phyloP scores from a whole-genome alignment of 1,284 basidiomycete species.

The Ganoderma lingzhi region DNA sequence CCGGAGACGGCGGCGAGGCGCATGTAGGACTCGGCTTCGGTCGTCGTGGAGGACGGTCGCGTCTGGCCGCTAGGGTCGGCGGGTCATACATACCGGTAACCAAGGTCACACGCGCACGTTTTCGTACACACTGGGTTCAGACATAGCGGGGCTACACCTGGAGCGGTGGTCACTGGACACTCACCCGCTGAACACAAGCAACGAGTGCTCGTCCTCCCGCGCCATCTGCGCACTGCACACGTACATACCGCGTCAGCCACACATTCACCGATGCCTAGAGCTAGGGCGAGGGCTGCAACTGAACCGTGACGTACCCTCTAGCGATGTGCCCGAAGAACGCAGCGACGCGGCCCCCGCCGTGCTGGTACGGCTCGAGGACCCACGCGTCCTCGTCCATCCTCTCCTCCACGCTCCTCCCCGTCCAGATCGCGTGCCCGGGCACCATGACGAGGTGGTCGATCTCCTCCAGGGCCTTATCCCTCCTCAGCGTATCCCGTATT shows the following conservation, averaged over 20 bases:
- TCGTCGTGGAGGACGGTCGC: slow-evolving; percentile 72
- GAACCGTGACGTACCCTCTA: slow-evolving; percentile 60
- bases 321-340: slow-evolving; percentile 87
- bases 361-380: slow-evolving; percentile 88
- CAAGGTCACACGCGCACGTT: too few relatives aligned
- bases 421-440: slow-evolving; percentile 94
- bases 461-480: slow-evolving; percentile 36
- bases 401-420: slow-evolving; percentile 55
- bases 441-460: slow-evolving; percentile 84
- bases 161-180: background rate
- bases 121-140: too few relatives aligned
- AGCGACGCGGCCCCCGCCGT: slow-evolving; percentile 71
- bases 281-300: too few relatives aligned
- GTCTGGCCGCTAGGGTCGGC: slow-evolving; percentile 80
- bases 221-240: slow-evolving; percentile 77
- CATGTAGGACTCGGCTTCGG: slow-evolving; percentile 91
- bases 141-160: too few relatives aligned
- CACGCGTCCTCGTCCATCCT: slow-evolving; percentile 73
- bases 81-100: too few relatives aligned
- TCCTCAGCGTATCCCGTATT: slow-evolving; percentile 55
- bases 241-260: slow-evolving; percentile 39
- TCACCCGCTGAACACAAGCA: slow-evolving; percentile 92
- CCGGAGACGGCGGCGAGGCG: slow-evolving; percentile 68
- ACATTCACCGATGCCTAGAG: background rate
- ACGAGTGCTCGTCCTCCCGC: slow-evolving; percentile 68